Evolutionary conservation across 768 basidiomycete species (phyloP).

Genomic region (Suillus placidus): DNA sequence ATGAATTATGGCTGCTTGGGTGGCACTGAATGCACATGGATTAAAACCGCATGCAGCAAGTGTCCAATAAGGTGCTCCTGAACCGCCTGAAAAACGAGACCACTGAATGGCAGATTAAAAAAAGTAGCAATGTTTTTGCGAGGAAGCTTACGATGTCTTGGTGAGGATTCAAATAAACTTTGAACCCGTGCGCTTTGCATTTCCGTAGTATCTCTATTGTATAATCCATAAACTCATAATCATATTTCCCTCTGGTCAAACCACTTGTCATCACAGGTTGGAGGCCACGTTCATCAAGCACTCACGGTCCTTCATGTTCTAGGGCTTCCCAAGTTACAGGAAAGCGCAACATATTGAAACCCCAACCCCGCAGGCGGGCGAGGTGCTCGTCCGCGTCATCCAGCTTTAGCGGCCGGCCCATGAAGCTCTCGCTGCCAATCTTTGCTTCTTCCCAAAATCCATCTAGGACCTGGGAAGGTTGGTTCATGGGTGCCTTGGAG

Average conservation of each 20-base stretch:
- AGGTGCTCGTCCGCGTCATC: slow-evolving; percentile 91
- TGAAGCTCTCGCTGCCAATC: slow-evolving; percentile 66
- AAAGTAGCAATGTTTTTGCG: background rate
- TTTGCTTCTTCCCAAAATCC: slow-evolving; percentile 86
- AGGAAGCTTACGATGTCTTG: slow-evolving; percentile 78
- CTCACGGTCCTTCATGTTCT: slow-evolving; percentile 95
- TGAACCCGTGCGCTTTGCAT: slow-evolving; percentile 91
- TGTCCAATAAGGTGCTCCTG: slow-evolving; percentile 95
- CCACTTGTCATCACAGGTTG: slow-evolving; percentile 5
- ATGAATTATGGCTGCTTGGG: slow-evolving; percentile 85
- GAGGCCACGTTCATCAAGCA: slow-evolving; percentile 25
- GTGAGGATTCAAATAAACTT: slow-evolving; percentile 93
- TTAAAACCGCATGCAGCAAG: slow-evolving; percentile 88
- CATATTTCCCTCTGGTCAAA: slow-evolving; percentile 74
- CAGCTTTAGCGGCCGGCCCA: slow-evolving; percentile 77
- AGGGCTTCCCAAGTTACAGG: slow-evolving; percentile 94
- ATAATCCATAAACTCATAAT: slow-evolving; percentile 92
- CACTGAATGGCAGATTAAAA: slow-evolving; percentile 52
- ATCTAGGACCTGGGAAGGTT: slow-evolving; percentile 67
- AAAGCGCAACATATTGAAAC: slow-evolving; percentile 83
- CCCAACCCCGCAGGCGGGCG: slow-evolving; percentile 86
- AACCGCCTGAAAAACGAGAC: slow-evolving; percentile 94
- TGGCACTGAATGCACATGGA: slow-evolving; percentile 81
- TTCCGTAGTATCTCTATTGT: slow-evolving; percentile 84
- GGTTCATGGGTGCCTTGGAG: slow-evolving; percentile 77